Evolutionary conservation across 176 grass and related monocot genomes (phyloP), one percentile per base, ranked within the genome.

Genomic region (Cenchrus purpureus): DNA sequence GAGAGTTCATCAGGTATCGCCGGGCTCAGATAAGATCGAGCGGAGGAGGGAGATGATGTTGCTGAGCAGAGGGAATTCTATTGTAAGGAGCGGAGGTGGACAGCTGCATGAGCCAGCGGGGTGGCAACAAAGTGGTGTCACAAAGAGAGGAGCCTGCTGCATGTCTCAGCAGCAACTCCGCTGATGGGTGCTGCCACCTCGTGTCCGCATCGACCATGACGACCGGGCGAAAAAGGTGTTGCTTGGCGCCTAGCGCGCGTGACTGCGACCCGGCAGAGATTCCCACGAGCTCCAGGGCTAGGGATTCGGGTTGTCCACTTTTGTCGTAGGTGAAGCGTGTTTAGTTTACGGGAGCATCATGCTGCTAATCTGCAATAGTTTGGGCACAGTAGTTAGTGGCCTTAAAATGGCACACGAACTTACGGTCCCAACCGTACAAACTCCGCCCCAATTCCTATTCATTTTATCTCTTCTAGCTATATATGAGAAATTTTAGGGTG

Each of bases 191-290:
- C 37, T 4, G 52, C 32, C 19, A 44, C 71, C 68, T 67, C 8
- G 49, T 8, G 82, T 78, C 65, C 7, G 19, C 22, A 42, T 77
- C 88, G 15, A 53, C n/a, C 8, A 28, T 67, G 82, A 89, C 87
- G 57, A 74, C 64, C 2, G 12, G 16, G n/a, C 45, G 8, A 64
- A 89, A 90, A 90, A 90, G 88, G 88, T 86, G 78, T 71, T 51
- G 51, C 78, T 65, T 86, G 83, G 71, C 73, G 64, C 53, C 61
- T 55, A 65, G 72, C 54, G 63, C 63, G 59, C 12, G 25, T 25
- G 83, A 90, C 42, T 53, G 82, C 6, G 84, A 86, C 71, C 28
- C 0, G 49, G 48, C 3, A 82, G 88, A 90, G 88, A 90, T 90
- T 77, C 88, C 81, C 79, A 82, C 51, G n/a, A 37, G 42, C 88